Base-by-base conservation (phyloP, 1,139 yeast species). In the Kurtzmaniella quercitrusa region DNA sequence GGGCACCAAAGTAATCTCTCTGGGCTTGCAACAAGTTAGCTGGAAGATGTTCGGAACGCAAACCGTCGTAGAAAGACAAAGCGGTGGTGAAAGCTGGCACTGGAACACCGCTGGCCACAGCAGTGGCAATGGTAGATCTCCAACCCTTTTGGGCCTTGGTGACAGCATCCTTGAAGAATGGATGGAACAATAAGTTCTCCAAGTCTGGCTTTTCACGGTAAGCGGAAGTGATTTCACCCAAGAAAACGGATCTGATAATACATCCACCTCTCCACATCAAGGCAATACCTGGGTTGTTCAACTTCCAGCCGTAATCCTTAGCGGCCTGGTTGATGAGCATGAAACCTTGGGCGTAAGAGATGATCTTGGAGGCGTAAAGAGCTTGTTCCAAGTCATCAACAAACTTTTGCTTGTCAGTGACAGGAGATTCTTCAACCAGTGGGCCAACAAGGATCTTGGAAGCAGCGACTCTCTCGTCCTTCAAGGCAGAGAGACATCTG, bases 251-350 rank as follows among this genome's bases (percentile, higher is more conserved):
- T 80, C 98, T 88, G 74, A 93, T 93, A 71, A 93, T 93, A 81
- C 98, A 93, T 58, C 98, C 98, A 77, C 98, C 98, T 82, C 98
- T 86, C 98, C 98, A 93, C 98, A 93, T 93, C 65, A 93, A 82
- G 57, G 98, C 98, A 62, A 93, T 93, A 52, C 95, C 93, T 56
- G 98, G 96, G 82, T 88, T 87, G 86, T 93, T 93, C 70, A 93
- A 80, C 70, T 88, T 83, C 98, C 98, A 93, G 63, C 84, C 84
- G 80, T 89, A 93, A 70, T 89, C 96, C 74, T 80, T 85, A 57
- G 96, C 98, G 58, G 98, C 98, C 73, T 93, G 96, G 70, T 94
- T 88, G 75, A 93, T 90, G 69, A 93, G 83, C 98, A 93, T 93
- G 85, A 93, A 93, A 68, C 98, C 98, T 79, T 93, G 98, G 56